These are phyloP conservation scores for Agrocybe praecox DNA, from an alignment of 768 basidiomycete genomes.

Conservation along the genomic window DNA sequence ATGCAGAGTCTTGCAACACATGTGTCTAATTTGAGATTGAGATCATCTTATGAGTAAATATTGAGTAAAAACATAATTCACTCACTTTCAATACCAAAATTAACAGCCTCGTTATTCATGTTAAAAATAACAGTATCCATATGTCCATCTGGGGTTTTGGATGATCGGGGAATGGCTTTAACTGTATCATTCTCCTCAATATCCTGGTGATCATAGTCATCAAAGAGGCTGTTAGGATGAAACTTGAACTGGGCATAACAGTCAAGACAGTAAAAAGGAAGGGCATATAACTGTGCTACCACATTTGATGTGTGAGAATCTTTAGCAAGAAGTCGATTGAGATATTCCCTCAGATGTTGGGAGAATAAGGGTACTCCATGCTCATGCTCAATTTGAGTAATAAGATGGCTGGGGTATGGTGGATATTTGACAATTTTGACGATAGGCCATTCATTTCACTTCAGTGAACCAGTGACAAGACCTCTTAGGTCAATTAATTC, in stretches of 20 bases:
- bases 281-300: background rate
- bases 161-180: conserved; percentile 15
- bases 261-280: conserved; percentile 19
- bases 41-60: too few relatives aligned
- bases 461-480: too few relatives aligned
- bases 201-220: conserved; percentile 9
- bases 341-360: too few relatives aligned
- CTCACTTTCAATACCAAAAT: conserved; percentile 16
- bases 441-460: background rate
- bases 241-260: conserved; percentile 23
- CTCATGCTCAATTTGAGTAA: too few relatives aligned
- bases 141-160: conserved; percentile 3
- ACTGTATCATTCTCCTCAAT: conserved; percentile 12
- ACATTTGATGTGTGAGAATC: background rate
- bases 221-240: conserved; percentile 15
- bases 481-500: too few relatives aligned
- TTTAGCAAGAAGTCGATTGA: too few relatives aligned
- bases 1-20: conserved; percentile 21
- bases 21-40: conserved; percentile 13
- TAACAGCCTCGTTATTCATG: conserved; percentile 13
- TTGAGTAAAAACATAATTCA: too few relatives aligned
- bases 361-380: too few relatives aligned
- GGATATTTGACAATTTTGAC: conserved; percentile 10
- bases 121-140: conserved; percentile 25
- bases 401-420: conserved; percentile 2